Evolutionary conservation across 805 yeast species (phyloP).

Genomic region (Metschnikowia reukaufii): DNA sequence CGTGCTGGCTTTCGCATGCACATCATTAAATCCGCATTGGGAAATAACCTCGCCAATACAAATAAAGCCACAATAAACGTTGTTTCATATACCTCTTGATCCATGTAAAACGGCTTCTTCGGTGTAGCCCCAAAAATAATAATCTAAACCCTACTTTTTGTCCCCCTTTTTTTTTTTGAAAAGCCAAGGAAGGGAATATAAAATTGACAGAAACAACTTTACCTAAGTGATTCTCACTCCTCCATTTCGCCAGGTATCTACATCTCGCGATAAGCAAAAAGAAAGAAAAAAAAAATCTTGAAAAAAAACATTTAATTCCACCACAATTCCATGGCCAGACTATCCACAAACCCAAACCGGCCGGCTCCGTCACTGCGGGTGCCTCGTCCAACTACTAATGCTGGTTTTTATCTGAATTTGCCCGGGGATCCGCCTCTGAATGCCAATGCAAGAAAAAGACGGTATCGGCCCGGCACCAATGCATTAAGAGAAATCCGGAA

Average conservation of each 20-base stretch:
- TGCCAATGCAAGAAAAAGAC: slow-evolving; percentile 28
- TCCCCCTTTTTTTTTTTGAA: too few species aligned
- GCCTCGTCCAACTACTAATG: slow-evolving; percentile 14
- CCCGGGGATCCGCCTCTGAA: slow-evolving; percentile 54
- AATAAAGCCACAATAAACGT: too few species aligned
- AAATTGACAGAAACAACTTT: too few species aligned
- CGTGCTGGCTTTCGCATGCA: slow-evolving; percentile 14
- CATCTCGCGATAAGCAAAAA: too few species aligned
- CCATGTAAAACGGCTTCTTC: too few species aligned
- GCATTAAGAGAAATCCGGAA: slow-evolving; percentile 69
- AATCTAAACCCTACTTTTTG: too few species aligned
- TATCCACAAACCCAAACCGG: slow-evolving; percentile 15
- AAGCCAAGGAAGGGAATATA: too few species aligned
- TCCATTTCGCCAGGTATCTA: too few species aligned
- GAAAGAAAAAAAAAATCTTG: neutral
- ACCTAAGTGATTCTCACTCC: too few species aligned
- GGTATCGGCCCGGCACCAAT: slow-evolving; percentile 61
- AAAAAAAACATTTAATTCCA: too few species aligned
- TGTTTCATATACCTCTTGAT: neutral
- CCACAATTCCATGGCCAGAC: slow-evolving; percentile 13
- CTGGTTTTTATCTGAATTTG: slow-evolving; percentile 46
- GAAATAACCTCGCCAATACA: neutral
- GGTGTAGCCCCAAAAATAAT: too few species aligned
- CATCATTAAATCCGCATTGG: slow-evolving; percentile 8
- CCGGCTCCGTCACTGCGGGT: slow-evolving; percentile 6